These are phyloP conservation scores for Wickerhamiella bombiphila DNA, from an alignment of 805 yeast genomes.

Conservation along the genomic window DNA sequence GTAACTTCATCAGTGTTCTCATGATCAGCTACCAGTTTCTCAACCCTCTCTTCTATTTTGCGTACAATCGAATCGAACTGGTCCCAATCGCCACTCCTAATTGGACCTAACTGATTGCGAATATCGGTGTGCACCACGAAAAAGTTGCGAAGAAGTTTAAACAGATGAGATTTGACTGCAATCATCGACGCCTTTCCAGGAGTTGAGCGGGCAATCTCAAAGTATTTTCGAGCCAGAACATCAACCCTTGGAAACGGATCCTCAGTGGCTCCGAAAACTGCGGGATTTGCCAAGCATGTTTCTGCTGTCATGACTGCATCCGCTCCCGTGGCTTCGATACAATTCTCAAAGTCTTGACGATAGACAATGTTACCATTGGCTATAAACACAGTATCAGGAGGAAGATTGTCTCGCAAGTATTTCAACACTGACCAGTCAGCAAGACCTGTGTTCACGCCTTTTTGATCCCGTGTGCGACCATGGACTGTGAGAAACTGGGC, in stretches of 20 bases:
- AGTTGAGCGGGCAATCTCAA: constrained; percentile 54
- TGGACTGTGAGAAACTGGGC: constrained; percentile 92
- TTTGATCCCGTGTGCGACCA: constrained; percentile 93
- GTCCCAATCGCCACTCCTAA: constrained; percentile 32
- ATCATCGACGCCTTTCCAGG: constrained; percentile 60
- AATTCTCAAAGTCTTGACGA: constrained; percentile 65
- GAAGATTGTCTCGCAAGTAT: constrained; percentile 61
- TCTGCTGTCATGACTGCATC: constrained; percentile 98
- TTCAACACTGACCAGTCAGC: constrained; percentile 82
- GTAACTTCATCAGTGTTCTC: constrained; percentile 45
- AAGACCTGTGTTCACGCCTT: constrained; percentile 89
- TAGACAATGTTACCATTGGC: constrained; percentile 93
- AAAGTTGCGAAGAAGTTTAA: constrained; percentile 73
- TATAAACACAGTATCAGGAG: constrained; percentile 75
- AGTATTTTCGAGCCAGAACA: constrained; percentile 66
- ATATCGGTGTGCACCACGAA: constrained; percentile 63
- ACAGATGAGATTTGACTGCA: constrained; percentile 86
- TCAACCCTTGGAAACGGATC: constrained; percentile 78
- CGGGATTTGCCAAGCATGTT: constrained; percentile 88
- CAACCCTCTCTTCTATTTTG: constrained; percentile 55
- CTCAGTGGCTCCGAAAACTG: constrained; percentile 52
- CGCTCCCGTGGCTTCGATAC: constrained; percentile 47
- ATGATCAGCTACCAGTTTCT: constrained; percentile 34
- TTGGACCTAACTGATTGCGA: constrained; percentile 53
- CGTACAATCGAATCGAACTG: constrained; percentile 43